Conservation (phyloP, 2,329 filamentous ascomycete species). For the Epichloe gansuensis region DNA sequence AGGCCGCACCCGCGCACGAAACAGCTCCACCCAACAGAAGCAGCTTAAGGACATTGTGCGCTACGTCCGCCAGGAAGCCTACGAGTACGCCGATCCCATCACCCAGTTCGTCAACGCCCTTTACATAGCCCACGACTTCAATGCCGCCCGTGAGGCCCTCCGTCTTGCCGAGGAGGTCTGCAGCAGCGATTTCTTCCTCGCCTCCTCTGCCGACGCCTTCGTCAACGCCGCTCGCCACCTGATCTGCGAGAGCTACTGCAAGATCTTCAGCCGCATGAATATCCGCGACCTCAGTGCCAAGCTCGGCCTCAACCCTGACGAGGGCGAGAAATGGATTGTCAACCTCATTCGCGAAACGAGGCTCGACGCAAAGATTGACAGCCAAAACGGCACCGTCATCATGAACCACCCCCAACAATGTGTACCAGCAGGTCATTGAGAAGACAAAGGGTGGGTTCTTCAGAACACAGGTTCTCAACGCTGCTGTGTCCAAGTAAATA, state of each 20-base stretch:
- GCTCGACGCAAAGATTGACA: constrained; percentile 98
- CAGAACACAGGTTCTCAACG: constrained; percentile 83
- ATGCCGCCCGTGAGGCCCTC: constrained; percentile 86
- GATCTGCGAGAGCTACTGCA: constrained; percentile 99
- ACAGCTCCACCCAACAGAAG: constrained; percentile 85
- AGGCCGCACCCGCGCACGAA: constrained; percentile 69
- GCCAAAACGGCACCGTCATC: constrained; percentile 93
- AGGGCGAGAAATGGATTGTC: constrained; percentile 99
- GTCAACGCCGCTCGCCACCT: constrained; percentile 90
- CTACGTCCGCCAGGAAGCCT: constrained; percentile 91
- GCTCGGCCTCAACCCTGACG: constrained; percentile 81
- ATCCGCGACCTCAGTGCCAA: constrained; percentile 92
- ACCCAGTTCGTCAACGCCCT: constrained; percentile 94
- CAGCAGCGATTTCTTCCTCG: constrained; percentile 90
- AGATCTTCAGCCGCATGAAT: constrained; percentile 97
- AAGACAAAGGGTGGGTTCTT: constrained; percentile 98
- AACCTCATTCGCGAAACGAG: constrained; percentile 97
- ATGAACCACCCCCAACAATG: constrained; percentile 99
- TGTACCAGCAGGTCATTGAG: constrained; percentile 99
- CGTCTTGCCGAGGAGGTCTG: constrained; percentile 81
- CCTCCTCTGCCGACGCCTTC: constrained; percentile 72
- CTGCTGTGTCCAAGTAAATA: constrained; percentile 43
- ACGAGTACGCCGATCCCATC: constrained; percentile 93
- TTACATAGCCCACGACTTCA: constrained; percentile 78
- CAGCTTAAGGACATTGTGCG: constrained; percentile 95